Conservation (phyloP, 768 basidiomycete genomes). For the Suillus fuscotomentosus region DNA sequence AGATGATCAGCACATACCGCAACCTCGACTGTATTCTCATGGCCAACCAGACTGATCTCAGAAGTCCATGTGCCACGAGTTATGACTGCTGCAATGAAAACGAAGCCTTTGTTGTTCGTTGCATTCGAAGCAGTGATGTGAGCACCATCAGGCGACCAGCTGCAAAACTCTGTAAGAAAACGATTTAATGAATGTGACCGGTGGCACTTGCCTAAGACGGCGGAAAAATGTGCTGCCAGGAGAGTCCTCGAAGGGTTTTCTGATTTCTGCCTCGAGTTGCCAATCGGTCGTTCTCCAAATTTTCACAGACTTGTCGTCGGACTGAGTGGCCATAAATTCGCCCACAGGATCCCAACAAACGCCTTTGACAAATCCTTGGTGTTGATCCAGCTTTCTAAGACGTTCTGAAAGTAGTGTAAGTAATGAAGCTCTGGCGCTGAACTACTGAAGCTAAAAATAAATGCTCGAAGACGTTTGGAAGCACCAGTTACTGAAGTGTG, state of each 20-base stretch:
- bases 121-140: constrained; percentile 98
- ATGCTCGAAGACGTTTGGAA: background rate
- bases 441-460: background rate
- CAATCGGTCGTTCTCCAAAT: constrained; percentile 96
- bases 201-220: constrained; percentile 64
- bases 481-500: background rate
- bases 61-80: constrained; percentile 86
- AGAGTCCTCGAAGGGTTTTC: constrained; percentile 89
- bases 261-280: constrained; percentile 79
- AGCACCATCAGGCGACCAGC: constrained; percentile 99
- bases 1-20: constrained; percentile 53
- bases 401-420: constrained; percentile 52
- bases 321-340: constrained; percentile 95
- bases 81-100: constrained; percentile 97
- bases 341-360: constrained; percentile 99
- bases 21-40: constrained; percentile 96
- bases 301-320: constrained; percentile 94
- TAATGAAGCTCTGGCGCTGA: background rate
- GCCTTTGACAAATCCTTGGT: constrained; percentile 97
- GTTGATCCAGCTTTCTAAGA: constrained; percentile 78
- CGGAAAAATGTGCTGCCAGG: constrained; percentile 95
- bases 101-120: constrained; percentile 93
- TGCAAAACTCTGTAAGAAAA: constrained; percentile 27
- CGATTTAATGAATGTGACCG: background rate
- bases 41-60: constrained; percentile 93